Conservation (phyloP, 1,139 yeast genomes). For the Pichia sorboxylosa region DNA sequence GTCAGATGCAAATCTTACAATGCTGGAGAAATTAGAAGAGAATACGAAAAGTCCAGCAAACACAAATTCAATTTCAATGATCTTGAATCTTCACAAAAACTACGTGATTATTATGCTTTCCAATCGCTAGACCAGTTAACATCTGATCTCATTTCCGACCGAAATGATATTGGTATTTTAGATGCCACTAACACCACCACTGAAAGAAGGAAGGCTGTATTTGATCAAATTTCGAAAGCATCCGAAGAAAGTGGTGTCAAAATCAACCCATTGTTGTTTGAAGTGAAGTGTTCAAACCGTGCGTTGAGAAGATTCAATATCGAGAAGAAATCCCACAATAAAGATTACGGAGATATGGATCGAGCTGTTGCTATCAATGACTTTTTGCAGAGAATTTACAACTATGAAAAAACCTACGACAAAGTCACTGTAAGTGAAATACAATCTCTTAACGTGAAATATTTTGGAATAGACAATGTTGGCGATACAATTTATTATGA, state of each 20-base stretch:
- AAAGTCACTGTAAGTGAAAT: conserved; percentile 42
- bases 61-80: conserved; percentile 35
- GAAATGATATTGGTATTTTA: conserved; percentile 41
- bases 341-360: conserved; percentile 19
- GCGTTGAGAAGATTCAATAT: conserved; percentile 42
- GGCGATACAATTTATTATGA: conserved; percentile 29
- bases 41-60: conserved; percentile 13
- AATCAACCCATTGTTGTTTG: conserved; percentile 27
- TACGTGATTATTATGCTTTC: conserved; percentile 47
- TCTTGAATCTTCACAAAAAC: conserved; percentile 23
- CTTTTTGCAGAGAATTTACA: conserved; percentile 45
- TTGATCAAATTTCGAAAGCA: conserved; percentile 12
- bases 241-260: conserved; percentile 9
- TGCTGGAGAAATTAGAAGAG: conserved; percentile 44
- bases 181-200: conserved; percentile 64
- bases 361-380: conserved; percentile 41
- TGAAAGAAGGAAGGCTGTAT: conserved; percentile 27
- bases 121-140: conserved; percentile 43
- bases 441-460: conserved; percentile 27
- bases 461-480: conserved; percentile 36
- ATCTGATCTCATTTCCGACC: conserved; percentile 31
- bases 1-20: conserved; percentile 33
- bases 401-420: conserved; percentile 45
- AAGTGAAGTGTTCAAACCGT: conserved; percentile 34
- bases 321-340: conserved; percentile 41